Evolutionary conservation across 2,329 filamentous ascomycete species (phyloP).

Genomic region (Pyrenochaeta sp.): DNA sequence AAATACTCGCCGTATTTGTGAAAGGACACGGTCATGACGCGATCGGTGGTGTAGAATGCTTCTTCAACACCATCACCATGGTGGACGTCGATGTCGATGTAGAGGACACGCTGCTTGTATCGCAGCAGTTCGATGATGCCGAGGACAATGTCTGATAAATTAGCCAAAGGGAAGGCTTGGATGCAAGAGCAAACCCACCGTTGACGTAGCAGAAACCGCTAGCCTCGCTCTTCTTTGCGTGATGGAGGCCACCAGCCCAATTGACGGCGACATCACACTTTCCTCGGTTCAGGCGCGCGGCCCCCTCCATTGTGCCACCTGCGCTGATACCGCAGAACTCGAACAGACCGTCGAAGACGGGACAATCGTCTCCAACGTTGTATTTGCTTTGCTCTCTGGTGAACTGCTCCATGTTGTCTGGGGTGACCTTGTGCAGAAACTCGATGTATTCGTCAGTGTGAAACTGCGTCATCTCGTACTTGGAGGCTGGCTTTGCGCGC

Average conservation of each 20-base stretch:
- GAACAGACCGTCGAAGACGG: constrained; percentile 74
- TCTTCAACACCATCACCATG: constrained; percentile 83
- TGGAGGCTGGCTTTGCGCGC: constrained; percentile 63
- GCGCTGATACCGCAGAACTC: constrained; percentile 76
- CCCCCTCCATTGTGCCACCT: constrained; percentile 75
- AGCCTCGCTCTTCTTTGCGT: constrained; percentile 93
- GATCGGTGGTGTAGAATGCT: constrained; percentile 75
- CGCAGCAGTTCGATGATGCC: constrained; percentile 89
- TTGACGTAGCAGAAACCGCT: constrained; percentile 99
- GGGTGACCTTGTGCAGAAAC: constrained; percentile 85
- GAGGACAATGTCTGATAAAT: constrained; percentile 82
- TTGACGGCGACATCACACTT: constrained; percentile 73
- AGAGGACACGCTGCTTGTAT: constrained; percentile 84
- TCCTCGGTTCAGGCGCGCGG: constrained; percentile 71
- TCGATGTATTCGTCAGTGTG: constrained; percentile 78
- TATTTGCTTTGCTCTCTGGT: constrained; percentile 86
- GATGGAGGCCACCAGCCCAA: constrained; percentile 90
- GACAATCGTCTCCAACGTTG: constrained; percentile 71
- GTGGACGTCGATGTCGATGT: constrained; percentile 94
- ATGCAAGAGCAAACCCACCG: constrained; percentile 33
- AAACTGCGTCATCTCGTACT: constrained; percentile 77
- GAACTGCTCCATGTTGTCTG: constrained; percentile 97
- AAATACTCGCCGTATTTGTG: constrained; percentile 80
- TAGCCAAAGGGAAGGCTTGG: neutral
- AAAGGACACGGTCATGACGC: constrained; percentile 76